A percentile compares a stretch with the other conserved stretches of the same genome.
phyloP scores from a whole-genome alignment of 2,329 filamentous ascomycete genomes.

The Aspergillus versicolor region DNA sequence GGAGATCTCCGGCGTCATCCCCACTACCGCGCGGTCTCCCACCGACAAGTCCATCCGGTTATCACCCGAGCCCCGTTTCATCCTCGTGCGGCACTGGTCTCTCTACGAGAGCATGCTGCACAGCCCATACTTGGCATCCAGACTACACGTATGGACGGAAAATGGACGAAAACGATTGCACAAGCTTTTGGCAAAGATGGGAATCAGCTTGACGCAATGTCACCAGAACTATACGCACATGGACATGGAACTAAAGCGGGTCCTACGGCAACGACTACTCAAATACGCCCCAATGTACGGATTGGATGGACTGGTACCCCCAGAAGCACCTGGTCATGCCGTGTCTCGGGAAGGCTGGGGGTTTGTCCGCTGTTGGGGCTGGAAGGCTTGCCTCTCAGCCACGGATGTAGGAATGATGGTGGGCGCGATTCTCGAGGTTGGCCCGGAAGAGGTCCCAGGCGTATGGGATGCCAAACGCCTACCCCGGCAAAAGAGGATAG shows the following conservation, averaged over 20 bases:
- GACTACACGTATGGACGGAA: conserved; percentile 93
- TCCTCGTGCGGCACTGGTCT: conserved; percentile 94
- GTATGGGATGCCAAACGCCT: conserved; percentile 34
- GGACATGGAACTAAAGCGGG: conserved; percentile 94
- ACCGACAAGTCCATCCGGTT: conserved; percentile 90
- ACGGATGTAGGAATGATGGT: conserved; percentile 93
- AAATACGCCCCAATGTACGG: conserved; percentile 94
- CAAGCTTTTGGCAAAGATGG: conserved; percentile 97
- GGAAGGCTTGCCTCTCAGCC: conserved; percentile 89
- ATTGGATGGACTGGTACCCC: conserved; percentile 86
- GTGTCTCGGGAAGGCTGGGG: conserved; percentile 89
- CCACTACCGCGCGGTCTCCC: conserved; percentile 81
- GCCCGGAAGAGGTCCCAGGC: conserved; percentile 44
- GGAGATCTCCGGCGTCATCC: conserved; percentile 78
- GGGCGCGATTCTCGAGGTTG: conserved; percentile 89
- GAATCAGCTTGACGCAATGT: conserved; percentile 88
- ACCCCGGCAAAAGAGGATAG: conserved; percentile 20
- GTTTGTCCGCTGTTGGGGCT: conserved; percentile 96
- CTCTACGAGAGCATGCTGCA: conserved; percentile 98
- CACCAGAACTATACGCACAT: conserved; percentile 97
- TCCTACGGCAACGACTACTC: conserved; percentile 77
- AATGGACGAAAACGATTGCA: conserved; percentile 82
- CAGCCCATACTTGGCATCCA: conserved; percentile 88
- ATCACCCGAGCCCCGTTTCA: conserved; percentile 88
- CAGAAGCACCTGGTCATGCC: conserved; percentile 68